These are phyloP conservation scores for Pseudocercospora ulei DNA, from an alignment of 2,329 filamentous ascomycete genomes.

Conservation along the genomic window DNA sequence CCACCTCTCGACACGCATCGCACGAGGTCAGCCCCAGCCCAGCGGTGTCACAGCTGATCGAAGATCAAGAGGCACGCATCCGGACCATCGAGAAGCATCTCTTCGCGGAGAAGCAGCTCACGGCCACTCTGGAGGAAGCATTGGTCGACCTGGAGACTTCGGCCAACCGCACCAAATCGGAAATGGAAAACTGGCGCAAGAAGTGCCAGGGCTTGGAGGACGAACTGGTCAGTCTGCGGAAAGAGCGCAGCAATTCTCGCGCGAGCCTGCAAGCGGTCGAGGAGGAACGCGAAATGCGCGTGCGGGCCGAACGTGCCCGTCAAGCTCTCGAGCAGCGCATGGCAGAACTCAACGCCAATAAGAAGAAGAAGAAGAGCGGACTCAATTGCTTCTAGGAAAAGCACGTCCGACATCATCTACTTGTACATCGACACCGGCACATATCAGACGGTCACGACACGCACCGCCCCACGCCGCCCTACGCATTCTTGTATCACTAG, in stretches of 20 bases:
- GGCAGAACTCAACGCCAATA: conserved; percentile 65
- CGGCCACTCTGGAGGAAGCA: conserved; percentile 87
- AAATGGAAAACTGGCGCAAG: conserved; percentile 84
- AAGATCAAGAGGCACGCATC: conserved; percentile 92
- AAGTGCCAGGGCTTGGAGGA: conserved; percentile 66
- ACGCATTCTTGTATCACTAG: conserved; percentile 8
- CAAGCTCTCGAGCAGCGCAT: conserved; percentile 85
- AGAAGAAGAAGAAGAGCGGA: conserved; percentile 81
- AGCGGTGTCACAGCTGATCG: conserved; percentile 67
- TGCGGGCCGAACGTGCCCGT: conserved; percentile 78
- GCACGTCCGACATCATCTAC: conserved; percentile 16
- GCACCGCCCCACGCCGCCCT: conserved; percentile 4
- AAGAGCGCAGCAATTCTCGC: conserved; percentile 49
- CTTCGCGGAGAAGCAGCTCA: conserved; percentile 90
- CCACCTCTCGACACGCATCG: conserved; percentile 63
- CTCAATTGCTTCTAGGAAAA: conserved; percentile 83
- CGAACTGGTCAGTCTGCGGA: conserved; percentile 56
- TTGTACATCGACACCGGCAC: conserved; percentile 16
- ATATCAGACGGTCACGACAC: conserved; percentile 1
- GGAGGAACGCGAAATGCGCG: conserved; percentile 86
- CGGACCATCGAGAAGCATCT: conserved; percentile 95
- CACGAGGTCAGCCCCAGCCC: conserved; percentile 46
- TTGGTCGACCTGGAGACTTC: conserved; percentile 87
- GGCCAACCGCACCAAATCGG: conserved; percentile 80
- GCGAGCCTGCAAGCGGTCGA: conserved; percentile 79